Evolutionary conservation across 768 basidiomycete genomes (phyloP).

Genomic region (Cyclocybe aegerita): DNA sequence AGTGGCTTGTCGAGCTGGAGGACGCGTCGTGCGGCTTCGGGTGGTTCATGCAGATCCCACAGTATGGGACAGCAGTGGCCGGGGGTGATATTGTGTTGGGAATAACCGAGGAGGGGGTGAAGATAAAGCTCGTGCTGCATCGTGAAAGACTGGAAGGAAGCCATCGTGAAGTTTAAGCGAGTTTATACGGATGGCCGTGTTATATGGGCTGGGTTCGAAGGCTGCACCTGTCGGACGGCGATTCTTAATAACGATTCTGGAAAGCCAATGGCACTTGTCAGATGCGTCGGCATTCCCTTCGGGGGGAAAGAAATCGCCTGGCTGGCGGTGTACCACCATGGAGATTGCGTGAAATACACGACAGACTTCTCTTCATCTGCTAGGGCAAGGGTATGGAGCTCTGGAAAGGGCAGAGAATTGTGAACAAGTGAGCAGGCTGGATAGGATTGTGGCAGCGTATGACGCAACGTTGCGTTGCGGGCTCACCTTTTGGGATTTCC

Average conservation of each 20-base stretch:
- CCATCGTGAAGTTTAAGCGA: not conserved
- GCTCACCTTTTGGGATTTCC: constrained; percentile 1
- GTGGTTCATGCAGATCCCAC: constrained; percentile 53
- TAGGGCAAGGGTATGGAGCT: not conserved
- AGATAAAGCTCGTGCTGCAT: constrained; percentile 27
- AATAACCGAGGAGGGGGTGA: constrained; percentile 37
- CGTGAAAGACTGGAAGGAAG: not conserved
- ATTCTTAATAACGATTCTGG: no score
- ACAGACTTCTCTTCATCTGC: no score
- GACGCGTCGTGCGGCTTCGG: constrained; percentile 29
- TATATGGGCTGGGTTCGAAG: constrained; percentile 10
- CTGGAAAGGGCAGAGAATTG: not conserved
- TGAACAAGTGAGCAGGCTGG: constrained; percentile 6
- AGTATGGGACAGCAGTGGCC: constrained; percentile 31
- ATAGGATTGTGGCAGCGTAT: constrained; percentile 6
- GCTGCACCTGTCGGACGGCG: not conserved
- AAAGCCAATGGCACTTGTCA: no score
- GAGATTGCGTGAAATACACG: no score
- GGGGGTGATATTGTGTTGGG: constrained; percentile 27
- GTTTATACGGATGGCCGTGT: constrained; percentile 5
- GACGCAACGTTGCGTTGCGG: constrained; percentile 3
- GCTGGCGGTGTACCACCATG: no score
- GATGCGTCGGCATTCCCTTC: no score
- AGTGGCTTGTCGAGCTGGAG: constrained; percentile 20
- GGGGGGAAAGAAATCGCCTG: no score